phyloP scores from a whole-genome alignment of 495 filamentous ascomycete species.

The Parachaetomium inaequale region DNA sequence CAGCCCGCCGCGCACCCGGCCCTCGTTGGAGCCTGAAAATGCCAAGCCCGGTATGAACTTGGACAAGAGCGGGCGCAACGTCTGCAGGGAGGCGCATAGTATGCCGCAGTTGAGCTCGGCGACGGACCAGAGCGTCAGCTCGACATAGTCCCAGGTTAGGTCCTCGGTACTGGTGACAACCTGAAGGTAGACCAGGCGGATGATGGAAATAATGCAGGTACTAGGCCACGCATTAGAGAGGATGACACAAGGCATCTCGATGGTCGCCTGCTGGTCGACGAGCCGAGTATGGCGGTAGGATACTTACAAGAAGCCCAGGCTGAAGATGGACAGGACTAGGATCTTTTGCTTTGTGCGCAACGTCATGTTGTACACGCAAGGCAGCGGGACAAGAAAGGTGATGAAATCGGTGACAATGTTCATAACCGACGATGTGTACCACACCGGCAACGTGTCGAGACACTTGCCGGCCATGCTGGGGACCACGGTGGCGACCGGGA shows the following conservation, averaged over 20 bases:
- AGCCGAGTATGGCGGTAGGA: background rate
- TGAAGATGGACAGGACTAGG: conserved; percentile 21
- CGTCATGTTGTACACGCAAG: conserved; percentile 32
- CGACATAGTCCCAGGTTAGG: conserved; percentile 27
- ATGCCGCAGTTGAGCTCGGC: conserved; percentile 29
- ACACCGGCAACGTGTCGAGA: conserved; percentile 40
- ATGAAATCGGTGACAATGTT: conserved; percentile 41
- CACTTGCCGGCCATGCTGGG: conserved; percentile 39
- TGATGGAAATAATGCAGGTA: conserved; percentile 30
- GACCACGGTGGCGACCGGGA: conserved; percentile 39
- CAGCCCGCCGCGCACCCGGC: background rate
- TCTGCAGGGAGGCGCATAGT: background rate
- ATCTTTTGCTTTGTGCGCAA: conserved; percentile 32
- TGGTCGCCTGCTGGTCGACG: too few species aligned
- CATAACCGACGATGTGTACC: conserved; percentile 39
- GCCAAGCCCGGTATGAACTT: background rate
- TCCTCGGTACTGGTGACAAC: conserved; percentile 16
- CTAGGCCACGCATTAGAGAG: background rate
- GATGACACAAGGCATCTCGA: background rate
- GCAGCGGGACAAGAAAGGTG: conserved; percentile 38
- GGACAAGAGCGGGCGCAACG: background rate
- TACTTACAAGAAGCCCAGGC: conserved; percentile 24
- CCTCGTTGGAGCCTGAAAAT: background rate
- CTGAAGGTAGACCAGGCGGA: conserved; percentile 27
- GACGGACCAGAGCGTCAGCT: conserved; percentile 29